Conservation (phyloP, 2,329 filamentous ascomycete species). For the Aspergillus chevalieri region DNA sequence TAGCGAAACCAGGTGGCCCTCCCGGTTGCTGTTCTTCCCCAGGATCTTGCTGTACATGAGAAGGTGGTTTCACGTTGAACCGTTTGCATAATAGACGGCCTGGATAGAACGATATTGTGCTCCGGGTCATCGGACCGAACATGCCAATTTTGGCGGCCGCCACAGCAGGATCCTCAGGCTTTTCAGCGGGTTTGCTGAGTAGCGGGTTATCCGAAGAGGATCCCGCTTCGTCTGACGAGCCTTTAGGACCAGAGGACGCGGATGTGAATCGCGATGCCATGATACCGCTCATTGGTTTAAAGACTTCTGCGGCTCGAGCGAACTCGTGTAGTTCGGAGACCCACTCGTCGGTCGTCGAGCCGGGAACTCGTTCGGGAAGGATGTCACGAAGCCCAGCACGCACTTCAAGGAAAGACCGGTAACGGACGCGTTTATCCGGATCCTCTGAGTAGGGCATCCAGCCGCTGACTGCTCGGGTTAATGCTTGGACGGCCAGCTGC, state of each 20-base stretch:
- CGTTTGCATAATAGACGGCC: constrained; percentile 85
- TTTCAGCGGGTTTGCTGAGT: constrained; percentile 47
- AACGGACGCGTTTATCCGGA: constrained; percentile 70
- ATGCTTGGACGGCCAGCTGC: constrained; percentile 61
- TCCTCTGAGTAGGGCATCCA: constrained; percentile 84
- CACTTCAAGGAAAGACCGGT: constrained; percentile 73
- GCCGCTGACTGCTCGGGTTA: constrained; percentile 58
- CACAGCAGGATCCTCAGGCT: constrained; percentile 69
- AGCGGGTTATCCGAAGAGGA: constrained; percentile 27
- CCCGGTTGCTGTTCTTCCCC: constrained; percentile 32
- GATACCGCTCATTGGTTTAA: constrained; percentile 82
- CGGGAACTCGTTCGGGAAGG: constrained; percentile 51
- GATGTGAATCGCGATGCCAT: constrained; percentile 94
- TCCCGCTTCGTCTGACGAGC: constrained; percentile 32
- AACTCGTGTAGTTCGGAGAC: constrained; percentile 75
- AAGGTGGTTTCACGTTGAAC: constrained; percentile 77
- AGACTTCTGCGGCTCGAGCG: constrained; percentile 66
- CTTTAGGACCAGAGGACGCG: constrained; percentile 33
- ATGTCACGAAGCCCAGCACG: constrained; percentile 58
- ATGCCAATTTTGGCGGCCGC: constrained; percentile 84
- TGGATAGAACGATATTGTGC: constrained; percentile 66
- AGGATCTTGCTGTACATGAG: constrained; percentile 56
- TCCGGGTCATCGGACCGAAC: constrained; percentile 84
- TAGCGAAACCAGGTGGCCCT: constrained; percentile 15
- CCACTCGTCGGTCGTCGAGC: constrained; percentile 64